phyloP scores from a whole-genome alignment of 306 rosid species.

The Cotoneaster glaucophyllus region DNA sequence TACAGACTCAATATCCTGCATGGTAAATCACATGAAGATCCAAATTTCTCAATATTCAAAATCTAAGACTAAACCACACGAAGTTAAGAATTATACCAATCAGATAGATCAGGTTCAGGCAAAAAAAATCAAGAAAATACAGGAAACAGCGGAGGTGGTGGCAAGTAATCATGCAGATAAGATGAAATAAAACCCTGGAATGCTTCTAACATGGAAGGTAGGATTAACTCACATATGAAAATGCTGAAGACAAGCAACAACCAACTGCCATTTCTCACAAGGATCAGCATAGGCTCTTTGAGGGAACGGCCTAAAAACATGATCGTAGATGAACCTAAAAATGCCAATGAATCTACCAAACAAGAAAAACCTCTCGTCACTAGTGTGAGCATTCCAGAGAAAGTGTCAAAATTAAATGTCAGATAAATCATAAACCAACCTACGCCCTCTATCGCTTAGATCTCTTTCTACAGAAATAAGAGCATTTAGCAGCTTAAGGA shows the following conservation, averaged over 20 bases:
- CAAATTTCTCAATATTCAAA: slow-evolving; percentile 2
- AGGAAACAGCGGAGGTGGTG: neutral
- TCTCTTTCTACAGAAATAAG: slow-evolving; percentile 94
- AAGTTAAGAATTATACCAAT: neutral
- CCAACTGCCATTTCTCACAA: slow-evolving; percentile 90
- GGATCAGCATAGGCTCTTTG: slow-evolving; percentile 91
- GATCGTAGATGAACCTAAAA: slow-evolving; percentile 88
- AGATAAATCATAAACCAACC: slow-evolving; percentile 35
- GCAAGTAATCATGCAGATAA: neutral
- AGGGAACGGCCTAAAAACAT: slow-evolving; percentile 96
- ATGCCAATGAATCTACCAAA: slow-evolving; percentile 82
- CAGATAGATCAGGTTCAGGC: neutral
- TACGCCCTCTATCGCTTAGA: slow-evolving; percentile 81
- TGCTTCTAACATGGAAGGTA: slow-evolving; percentile 6
- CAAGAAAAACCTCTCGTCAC: slow-evolving; percentile 3
- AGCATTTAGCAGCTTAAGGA: slow-evolving; percentile 82
- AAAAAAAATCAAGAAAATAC: neutral
- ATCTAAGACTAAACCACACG: neutral
- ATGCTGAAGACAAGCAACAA: slow-evolving; percentile 83
- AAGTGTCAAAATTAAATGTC: slow-evolving; percentile 14
- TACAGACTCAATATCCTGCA: slow-evolving; percentile 82
- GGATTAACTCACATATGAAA: slow-evolving; percentile 71
- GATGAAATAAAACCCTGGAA: slow-evolving; percentile 1
- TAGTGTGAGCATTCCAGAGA: neutral
- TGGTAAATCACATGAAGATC: neutral